Evolutionary conservation across 805 yeast species (phyloP).

Genomic region (Candida bentonensis): DNA sequence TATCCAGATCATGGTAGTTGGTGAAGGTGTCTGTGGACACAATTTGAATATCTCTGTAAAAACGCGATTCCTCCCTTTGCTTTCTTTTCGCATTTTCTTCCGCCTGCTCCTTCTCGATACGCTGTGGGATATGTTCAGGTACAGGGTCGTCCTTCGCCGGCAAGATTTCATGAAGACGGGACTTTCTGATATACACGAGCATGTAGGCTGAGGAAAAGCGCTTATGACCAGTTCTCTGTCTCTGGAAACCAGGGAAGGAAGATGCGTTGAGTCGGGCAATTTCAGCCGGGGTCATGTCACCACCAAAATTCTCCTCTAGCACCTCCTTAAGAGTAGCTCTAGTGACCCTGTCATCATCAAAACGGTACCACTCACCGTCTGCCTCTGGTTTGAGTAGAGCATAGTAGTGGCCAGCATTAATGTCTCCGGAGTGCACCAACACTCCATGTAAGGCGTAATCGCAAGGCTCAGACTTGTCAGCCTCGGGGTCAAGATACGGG

Average conservation of each 20-base stretch:
- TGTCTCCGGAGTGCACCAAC: slow-evolving; percentile 88
- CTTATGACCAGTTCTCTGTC: slow-evolving; percentile 35
- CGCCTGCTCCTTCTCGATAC: slow-evolving; percentile 47
- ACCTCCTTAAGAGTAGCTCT: slow-evolving; percentile 74
- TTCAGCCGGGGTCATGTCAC: slow-evolving; percentile 29
- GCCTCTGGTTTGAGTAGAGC: slow-evolving; percentile 77
- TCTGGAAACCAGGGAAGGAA: slow-evolving; percentile 32
- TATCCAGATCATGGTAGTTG: slow-evolving; percentile 59
- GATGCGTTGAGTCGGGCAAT: background rate
- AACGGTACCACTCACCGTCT: slow-evolving; percentile 67
- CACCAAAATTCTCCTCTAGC: slow-evolving; percentile 86
- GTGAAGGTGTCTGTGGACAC: slow-evolving; percentile 40
- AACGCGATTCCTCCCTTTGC: slow-evolving; percentile 26
- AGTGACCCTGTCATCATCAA: slow-evolving; percentile 93
- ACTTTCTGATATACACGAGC: slow-evolving; percentile 79
- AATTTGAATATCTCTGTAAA: slow-evolving; percentile 44
- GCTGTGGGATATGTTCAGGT: slow-evolving; percentile 56
- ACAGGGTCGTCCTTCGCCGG: slow-evolving; percentile 39
- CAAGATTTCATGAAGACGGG: slow-evolving; percentile 41
- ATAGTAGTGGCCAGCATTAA: slow-evolving; percentile 92
- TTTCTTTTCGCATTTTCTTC: slow-evolving; percentile 39
- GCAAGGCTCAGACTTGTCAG: slow-evolving; percentile 39
- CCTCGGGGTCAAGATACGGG: slow-evolving; percentile 52
- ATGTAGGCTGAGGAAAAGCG: slow-evolving; percentile 93
- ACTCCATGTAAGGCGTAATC: slow-evolving; percentile 84